These are phyloP conservation scores for Lentinula sp. DNA, from an alignment of 768 basidiomycete genomes.

Conservation along the genomic window DNA sequence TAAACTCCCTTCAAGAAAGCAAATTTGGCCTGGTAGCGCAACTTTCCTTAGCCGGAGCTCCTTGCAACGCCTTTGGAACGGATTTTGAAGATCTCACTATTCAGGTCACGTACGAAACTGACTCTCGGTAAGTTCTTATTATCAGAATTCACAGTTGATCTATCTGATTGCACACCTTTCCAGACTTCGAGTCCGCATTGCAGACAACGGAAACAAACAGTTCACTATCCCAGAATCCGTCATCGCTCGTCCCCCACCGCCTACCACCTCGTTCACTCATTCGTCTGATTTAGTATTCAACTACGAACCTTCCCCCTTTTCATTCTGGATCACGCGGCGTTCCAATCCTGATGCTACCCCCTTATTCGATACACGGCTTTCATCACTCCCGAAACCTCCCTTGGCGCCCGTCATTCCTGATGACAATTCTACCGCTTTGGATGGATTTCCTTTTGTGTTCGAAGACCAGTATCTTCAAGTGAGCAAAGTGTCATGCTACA, in stretches of 20 bases:
- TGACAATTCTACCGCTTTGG: conserved; percentile 50
- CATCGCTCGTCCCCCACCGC: conserved; percentile 34
- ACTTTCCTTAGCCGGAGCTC: conserved; percentile 44
- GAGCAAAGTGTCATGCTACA: background rate
- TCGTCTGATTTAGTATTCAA: conserved; percentile 67
- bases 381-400: conserved; percentile 56
- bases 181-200: conserved; percentile 66
- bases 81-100: conserved; percentile 58
- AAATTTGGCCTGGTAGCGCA: conserved; percentile 47
- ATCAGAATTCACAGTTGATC: no score
- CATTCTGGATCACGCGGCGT: conserved; percentile 76
- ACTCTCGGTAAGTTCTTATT: conserved; percentile 31
- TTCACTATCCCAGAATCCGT: conserved; percentile 59
- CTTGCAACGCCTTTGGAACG: conserved; percentile 61
- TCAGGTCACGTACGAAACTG: conserved; percentile 60
- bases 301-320: conserved; percentile 57
- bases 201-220: conserved; percentile 53
- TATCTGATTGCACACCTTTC: background rate
- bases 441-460: conserved; percentile 67
- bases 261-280: conserved; percentile 25
- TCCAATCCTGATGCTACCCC: conserved; percentile 46
- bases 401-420: conserved; percentile 46
- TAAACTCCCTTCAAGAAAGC: conserved; percentile 37
- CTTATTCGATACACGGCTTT: conserved; percentile 65
- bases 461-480: conserved; percentile 79